Conservation (phyloP, 1,284 basidiomycete species). For the Pseudozyma pruni region DNA sequence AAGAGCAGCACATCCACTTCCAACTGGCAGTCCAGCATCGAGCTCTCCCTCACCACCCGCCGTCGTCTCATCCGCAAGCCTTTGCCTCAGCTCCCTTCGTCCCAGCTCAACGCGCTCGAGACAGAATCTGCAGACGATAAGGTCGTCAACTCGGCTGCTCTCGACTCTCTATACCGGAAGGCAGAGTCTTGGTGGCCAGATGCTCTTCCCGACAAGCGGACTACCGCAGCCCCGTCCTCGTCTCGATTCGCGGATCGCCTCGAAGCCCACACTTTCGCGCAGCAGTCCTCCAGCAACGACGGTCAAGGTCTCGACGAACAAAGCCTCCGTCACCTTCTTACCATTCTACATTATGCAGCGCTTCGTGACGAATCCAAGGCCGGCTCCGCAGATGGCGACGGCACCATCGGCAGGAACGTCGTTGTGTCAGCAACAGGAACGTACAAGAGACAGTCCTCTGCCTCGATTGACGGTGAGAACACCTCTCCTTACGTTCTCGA, state of each 20-base stretch:
- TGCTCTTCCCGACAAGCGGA: slow-evolving; percentile 24
- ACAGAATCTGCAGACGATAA: neutral
- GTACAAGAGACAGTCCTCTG: slow-evolving; percentile 31
- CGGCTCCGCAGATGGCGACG: slow-evolving; percentile 4
- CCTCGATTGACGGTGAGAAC: neutral
- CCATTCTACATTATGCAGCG: slow-evolving; percentile 46
- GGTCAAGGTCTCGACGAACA: slow-evolving; percentile 47
- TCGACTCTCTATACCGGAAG: slow-evolving; percentile 22
- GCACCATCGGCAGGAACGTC: slow-evolving; percentile 22
- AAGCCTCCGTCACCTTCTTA: slow-evolving; percentile 34
- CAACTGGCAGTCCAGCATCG: slow-evolving; percentile 51
- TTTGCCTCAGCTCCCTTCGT: slow-evolving; percentile 48
- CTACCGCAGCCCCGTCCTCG: slow-evolving; percentile 1
- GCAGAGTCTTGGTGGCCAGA: slow-evolving; percentile 51
- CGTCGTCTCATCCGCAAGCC: slow-evolving; percentile 60
- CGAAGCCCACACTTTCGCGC: neutral
- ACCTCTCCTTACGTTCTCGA: slow-evolving; percentile 22
- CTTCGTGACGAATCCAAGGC: slow-evolving; percentile 9
- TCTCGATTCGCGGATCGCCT: neutral
- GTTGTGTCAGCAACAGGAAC: slow-evolving; percentile 31
- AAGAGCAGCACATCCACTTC: slow-evolving; percentile 31
- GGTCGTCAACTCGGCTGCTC: slow-evolving; percentile 15
- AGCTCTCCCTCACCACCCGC: slow-evolving; percentile 53
- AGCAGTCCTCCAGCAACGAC: neutral
- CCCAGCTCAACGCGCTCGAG: neutral